phyloP scores from a whole-genome alignment of 164 flowering plant species.

The Dillenia turbinata region DNA sequence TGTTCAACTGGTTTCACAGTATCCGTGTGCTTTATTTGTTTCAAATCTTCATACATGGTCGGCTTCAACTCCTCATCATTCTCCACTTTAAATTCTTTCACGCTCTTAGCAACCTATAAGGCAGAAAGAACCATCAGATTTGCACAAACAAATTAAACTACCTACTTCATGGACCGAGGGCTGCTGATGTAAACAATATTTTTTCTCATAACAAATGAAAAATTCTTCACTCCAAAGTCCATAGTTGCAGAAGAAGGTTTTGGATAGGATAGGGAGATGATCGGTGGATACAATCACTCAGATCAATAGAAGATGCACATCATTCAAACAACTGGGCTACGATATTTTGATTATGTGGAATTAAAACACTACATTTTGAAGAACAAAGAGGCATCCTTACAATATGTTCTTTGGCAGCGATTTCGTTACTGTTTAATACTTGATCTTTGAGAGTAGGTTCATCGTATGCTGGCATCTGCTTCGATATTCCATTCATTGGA shows the following conservation, averaged over 20 bases:
- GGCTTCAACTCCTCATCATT: conserved; percentile 15
- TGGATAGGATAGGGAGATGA: no score
- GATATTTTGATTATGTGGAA: no score
- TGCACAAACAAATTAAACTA: no score
- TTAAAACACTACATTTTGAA: no score
- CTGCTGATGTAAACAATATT: no score
- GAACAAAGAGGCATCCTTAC: conserved; percentile 15
- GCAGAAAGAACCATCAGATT: background rate
- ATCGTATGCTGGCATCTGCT: conserved; percentile 25
- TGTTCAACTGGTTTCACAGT: conserved; percentile 6
- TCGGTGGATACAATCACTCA: no score
- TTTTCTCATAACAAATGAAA: no score
- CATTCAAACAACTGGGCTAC: no score
- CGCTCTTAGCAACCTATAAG: conserved; percentile 16
- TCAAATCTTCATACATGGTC: conserved; percentile 4
- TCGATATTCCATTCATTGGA: conserved; percentile 41
- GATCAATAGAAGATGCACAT: no score
- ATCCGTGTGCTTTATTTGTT: conserved; percentile 2
- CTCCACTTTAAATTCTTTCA: conserved; percentile 8
- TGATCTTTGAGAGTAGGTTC: conserved; percentile 17
- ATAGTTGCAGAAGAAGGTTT: no score
- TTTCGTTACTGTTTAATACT: conserved; percentile 13
- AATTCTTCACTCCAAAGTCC: no score
- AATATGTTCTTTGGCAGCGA: conserved; percentile 13
- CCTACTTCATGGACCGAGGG: no score